Percentiles rank a stretch among this genome's conserved stretches.
phyloP scores from a whole-genome alignment of 2,329 filamentous ascomycete species.

The Emergomyces pasteurianus region DNA sequence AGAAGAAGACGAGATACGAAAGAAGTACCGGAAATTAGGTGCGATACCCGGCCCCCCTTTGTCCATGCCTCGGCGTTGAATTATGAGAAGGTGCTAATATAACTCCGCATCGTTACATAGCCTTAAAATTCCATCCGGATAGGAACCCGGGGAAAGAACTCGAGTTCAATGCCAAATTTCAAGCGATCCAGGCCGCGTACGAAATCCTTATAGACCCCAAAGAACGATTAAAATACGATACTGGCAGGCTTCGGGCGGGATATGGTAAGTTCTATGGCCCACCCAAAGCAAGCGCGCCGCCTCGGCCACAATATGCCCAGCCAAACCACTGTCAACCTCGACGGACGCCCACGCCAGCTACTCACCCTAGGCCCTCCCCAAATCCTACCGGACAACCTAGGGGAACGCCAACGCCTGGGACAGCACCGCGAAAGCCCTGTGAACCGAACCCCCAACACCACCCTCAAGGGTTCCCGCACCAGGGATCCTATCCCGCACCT shows the following conservation, averaged over 20 bases:
- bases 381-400: background rate
- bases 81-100: background rate
- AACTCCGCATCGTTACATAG: constrained; percentile 30
- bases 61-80: background rate
- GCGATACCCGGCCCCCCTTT: constrained; percentile 15
- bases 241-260: constrained; percentile 44
- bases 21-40: constrained; percentile 76
- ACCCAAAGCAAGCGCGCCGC: constrained; percentile 11
- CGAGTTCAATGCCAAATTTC: constrained; percentile 71
- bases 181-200: constrained; percentile 74
- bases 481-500: constrained; percentile 17
- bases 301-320: constrained; percentile 9
- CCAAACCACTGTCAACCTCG: constrained; percentile 13
- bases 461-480: constrained; percentile 13
- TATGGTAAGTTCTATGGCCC: constrained; percentile 19
- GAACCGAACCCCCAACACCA: constrained; percentile 14
- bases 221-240: constrained; percentile 50
- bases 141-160: constrained; percentile 73
- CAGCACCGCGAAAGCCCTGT: background rate
- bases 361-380: constrained; percentile 3
- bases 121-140: constrained; percentile 77
- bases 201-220: constrained; percentile 56
- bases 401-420: background rate
- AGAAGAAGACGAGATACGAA: constrained; percentile 65
- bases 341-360: constrained; percentile 8